Base-by-base conservation (phyloP, 176 grass and related monocot species). In the Oryza officinalis region DNA sequence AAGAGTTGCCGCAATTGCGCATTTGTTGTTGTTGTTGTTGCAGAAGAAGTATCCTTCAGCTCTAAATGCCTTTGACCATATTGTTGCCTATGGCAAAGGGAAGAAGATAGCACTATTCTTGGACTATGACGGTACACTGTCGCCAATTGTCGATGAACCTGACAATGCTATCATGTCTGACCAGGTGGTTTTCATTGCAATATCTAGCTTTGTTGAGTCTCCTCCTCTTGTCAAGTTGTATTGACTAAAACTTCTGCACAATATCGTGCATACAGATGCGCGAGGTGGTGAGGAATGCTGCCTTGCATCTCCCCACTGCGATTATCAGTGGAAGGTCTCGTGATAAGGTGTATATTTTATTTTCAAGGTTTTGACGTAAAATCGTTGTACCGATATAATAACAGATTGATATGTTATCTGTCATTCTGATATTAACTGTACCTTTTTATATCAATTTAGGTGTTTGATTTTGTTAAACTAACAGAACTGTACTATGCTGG, bases 311-410 rank as follows among this genome's bases (percentile, higher is more conserved):
- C 28, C 87, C 93, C 57, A 92, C 88, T 43, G 93, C 93, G n/a
- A 92, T 95, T 77, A 90, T 95, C 41, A 92, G 86, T 71, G 93
- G 93, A 86, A 90, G 93, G 32, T 89, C 90, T 54, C 81, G 90
- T 63, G 93, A 92, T 74, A 95, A 95, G 93, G 90, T 92, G 60
- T 40, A 30, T 20, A 8, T 30, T 8, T 30, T 40, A 28, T 74
- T 18, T 8, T 52, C 40, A 27, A 59, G 0, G 4, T 30, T 45
- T 69, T 14, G 4, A 17, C 4, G 8, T 74, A 2, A 67, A 41
- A 8, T 61, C 66, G 5, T 80, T 28, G 2, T 57, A 1, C 22
- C 1, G 17, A 22, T 57, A 22, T 8, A 6, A 7, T 57, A 57
- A 2, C n/a, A 57, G 5, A 1, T 25, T 61, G 57, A 61, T 61